Evolutionary conservation across 140 eudicot species (phyloP).

Genomic region (Anethum foeniculum): DNA sequence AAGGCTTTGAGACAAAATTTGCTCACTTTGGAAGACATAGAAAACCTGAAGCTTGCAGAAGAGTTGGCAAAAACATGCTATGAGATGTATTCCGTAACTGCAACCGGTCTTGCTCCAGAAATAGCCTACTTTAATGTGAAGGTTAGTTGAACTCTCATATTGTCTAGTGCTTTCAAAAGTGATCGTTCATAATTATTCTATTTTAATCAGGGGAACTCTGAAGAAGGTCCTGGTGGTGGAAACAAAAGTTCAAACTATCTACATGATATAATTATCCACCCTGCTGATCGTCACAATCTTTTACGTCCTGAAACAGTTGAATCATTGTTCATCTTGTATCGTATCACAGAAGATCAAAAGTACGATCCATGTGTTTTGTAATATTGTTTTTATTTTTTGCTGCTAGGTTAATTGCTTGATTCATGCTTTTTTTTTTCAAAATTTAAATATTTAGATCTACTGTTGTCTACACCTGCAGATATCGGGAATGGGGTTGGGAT

Average conservation of each 20-base stretch:
- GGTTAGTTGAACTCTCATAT: conserved; percentile 35
- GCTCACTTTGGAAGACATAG: conserved; percentile 69
- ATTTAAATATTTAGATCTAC: background rate
- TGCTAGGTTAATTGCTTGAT: background rate
- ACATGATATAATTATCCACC: conserved; percentile 73
- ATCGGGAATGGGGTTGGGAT: conserved; percentile 96
- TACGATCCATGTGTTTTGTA: conserved; percentile 22
- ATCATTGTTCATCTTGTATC: conserved; percentile 71
- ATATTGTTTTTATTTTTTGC: background rate
- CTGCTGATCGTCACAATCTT: conserved; percentile 88
- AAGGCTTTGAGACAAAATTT: conserved; percentile 60
- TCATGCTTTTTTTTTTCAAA: background rate
- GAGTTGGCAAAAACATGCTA: conserved; percentile 83
- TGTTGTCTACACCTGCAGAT: conserved; percentile 35
- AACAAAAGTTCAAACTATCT: conserved; percentile 66
- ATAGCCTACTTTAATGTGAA: conserved; percentile 71
- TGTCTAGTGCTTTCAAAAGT: background rate
- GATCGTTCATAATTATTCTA: conserved; percentile 1
- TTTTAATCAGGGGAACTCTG: conserved; percentile 50
- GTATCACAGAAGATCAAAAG: conserved; percentile 90
- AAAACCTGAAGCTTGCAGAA: conserved; percentile 90
- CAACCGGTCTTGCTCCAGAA: conserved; percentile 96
- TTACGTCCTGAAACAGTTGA: conserved; percentile 92
- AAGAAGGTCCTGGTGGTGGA: conserved; percentile 74
- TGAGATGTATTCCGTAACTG: conserved; percentile 82